These are phyloP conservation scores for Rosa hybrid DNA, from an alignment of 331 rosid species.

Conservation along the genomic window DNA sequence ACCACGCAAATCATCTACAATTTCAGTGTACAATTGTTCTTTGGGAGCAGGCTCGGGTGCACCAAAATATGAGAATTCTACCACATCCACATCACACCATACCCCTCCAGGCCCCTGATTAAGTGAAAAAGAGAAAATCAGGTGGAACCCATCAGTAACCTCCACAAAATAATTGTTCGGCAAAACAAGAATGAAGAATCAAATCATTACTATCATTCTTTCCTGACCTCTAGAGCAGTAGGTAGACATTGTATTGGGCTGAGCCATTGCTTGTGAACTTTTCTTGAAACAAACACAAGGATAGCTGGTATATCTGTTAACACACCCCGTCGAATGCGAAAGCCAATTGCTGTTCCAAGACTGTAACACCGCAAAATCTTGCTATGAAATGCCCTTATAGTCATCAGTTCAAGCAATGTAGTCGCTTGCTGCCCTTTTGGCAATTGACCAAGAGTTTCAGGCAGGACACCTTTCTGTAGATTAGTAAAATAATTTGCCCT, in stretches of 20 bases:
- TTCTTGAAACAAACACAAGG: conserved; percentile 96
- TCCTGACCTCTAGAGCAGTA: conserved; percentile 84
- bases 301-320: conserved; percentile 95
- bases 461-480: conserved; percentile 92
- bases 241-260: conserved; percentile 96
- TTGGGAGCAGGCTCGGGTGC: conserved; percentile 98
- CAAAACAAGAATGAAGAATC: background rate
- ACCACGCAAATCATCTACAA: conserved; percentile 94
- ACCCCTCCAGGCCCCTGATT: conserved; percentile 99
- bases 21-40: conserved; percentile 86
- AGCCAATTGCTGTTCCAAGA: conserved; percentile 97
- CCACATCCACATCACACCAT: conserved; percentile 99
- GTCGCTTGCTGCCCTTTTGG: conserved; percentile 98
- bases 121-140: conserved; percentile 23
- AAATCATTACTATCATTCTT: conserved; percentile 7
- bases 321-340: conserved; percentile 83
- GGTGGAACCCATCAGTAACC: background rate
- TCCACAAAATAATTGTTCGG: background rate
- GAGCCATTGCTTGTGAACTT: conserved; percentile 99
- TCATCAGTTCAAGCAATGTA: conserved; percentile 96
- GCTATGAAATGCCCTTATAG: conserved; percentile 98
- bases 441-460: conserved; percentile 74
- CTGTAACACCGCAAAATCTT: conserved; percentile 98
- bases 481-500: conserved; percentile 89
- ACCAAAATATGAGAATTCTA: conserved; percentile 95